A percentile compares a stretch with the other conserved stretches of the same genome.
phyloP scores from a whole-genome alignment of 1,139 yeast genomes.

The Protomyces inundatus region DNA sequence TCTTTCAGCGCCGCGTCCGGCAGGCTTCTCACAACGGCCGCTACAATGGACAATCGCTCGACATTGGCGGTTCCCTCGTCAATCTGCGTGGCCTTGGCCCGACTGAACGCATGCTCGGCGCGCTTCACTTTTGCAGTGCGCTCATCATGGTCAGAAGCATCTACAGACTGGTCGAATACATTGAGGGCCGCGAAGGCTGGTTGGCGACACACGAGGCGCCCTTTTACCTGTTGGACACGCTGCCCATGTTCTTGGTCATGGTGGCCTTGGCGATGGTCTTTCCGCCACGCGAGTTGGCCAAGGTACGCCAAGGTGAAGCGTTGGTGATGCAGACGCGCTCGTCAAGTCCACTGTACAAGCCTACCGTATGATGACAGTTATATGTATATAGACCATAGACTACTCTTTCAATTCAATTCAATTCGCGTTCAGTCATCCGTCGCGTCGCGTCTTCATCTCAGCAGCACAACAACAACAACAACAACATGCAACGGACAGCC shows the following conservation, averaged over 20 bases:
- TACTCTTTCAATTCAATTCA: background rate
- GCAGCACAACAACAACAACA: background rate
- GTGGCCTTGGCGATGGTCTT: background rate
- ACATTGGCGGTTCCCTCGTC: background rate
- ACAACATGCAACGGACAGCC: background rate
- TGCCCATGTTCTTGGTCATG: constrained; percentile 48
- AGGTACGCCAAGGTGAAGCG: background rate
- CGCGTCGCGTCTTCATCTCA: background rate
- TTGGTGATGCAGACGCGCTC: background rate
- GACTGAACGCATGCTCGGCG: constrained; percentile 22
- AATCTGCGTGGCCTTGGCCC: background rate
- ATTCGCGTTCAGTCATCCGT: background rate
- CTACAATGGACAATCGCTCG: background rate
- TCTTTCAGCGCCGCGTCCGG: constrained; percentile 30
- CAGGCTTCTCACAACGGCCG: background rate
- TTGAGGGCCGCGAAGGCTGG: constrained; percentile 71
- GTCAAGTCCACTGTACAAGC: background rate
- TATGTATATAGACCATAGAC: background rate
- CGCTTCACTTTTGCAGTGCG: constrained; percentile 45
- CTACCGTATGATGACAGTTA: background rate
- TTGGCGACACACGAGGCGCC: constrained; percentile 66
- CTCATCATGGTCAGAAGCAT: constrained; percentile 67
- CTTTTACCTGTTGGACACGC: constrained; percentile 70
- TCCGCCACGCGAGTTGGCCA: background rate
- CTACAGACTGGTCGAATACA: constrained; percentile 73